Base-by-base conservation (phyloP, 2,329 filamentous ascomycete genomes). In the Uncinocarpus reesii region DNA sequence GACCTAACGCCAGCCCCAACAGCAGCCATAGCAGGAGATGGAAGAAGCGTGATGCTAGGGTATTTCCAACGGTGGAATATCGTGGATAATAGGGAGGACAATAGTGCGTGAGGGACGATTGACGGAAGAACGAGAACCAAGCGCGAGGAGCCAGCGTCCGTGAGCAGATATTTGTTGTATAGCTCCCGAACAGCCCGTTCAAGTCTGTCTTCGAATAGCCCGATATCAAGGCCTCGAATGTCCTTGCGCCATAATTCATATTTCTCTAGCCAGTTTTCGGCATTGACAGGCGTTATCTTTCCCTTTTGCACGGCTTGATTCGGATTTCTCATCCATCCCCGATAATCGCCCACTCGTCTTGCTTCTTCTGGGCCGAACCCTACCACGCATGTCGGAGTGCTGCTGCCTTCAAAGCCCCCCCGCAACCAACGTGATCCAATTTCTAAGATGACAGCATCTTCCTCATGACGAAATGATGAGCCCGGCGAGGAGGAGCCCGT, bases 351-450 rank as follows among this genome's bases (percentile, higher is more conserved):
- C 8, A 78, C 79, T 52, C 90, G 77, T 47, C 85, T 77, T 60
- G 84, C 81, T 60, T 84, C 76, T 53, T 89, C 83, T 0, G 86
- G 86, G 0, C 80, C 79, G 63, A 88, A 90, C 18, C 76, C 72
- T 18, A 89, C 69, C 11, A 74, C 77, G 63, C 90, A 93, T 56
- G 76, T 70, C 13, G 88, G 88, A 2, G 73, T 68, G 36, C 81
- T 77, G 64, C 95, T 89, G 44, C 89, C 89, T 4, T 89, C 86
- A 61, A 95, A 92, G 0, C 92, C 92, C 7, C 84, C 82, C 37
- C 84, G 80, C 21, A 96, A 65, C 65, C 80, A 83, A 18, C 90
- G 79, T 7, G 85, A 78, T 1, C 88, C 89, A 29, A 96, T 64
- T 63, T 96, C 88, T 44, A 95, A 72, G 35, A 98, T 76, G 4